Conservation (phyloP, 345 rosid genomes). For the Eucalyptus regnans region DNA sequence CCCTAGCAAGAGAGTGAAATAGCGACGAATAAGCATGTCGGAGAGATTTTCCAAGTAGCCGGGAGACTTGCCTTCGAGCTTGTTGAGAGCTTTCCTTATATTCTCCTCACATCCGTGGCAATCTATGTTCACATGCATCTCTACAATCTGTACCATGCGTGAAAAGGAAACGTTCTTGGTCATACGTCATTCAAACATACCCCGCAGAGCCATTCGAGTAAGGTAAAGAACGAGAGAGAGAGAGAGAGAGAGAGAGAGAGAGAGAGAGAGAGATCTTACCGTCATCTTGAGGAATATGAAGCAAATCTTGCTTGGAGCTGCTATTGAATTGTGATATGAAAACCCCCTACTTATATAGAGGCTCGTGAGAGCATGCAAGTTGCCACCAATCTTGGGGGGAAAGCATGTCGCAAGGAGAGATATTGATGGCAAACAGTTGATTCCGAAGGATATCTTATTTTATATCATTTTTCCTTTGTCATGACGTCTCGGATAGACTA, state of each 20-base stretch:
- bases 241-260: not conserved
- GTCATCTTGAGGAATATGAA: not conserved
- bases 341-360: not conserved
- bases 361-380: not conserved
- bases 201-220: not conserved
- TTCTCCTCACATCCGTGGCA: slow-evolving; percentile 1
- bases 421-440: not conserved
- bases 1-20: not conserved
- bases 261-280: not conserved
- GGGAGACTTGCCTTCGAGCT: not conserved
- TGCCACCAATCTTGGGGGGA: not conserved
- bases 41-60: not conserved
- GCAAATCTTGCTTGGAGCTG: not conserved
- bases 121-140: slow-evolving; percentile 2
- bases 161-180: not conserved
- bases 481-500: not conserved
- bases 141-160: not conserved
- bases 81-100: not conserved
- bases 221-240: not conserved
- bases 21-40: not conserved
- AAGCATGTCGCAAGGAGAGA: not conserved
- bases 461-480: not conserved
- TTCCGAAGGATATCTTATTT: not conserved
- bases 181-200: not conserved
- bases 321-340: not conserved